These are phyloP conservation scores for Phialophora tarda DNA, from an alignment of 2,329 filamentous ascomycete species.

Conservation along the genomic window DNA sequence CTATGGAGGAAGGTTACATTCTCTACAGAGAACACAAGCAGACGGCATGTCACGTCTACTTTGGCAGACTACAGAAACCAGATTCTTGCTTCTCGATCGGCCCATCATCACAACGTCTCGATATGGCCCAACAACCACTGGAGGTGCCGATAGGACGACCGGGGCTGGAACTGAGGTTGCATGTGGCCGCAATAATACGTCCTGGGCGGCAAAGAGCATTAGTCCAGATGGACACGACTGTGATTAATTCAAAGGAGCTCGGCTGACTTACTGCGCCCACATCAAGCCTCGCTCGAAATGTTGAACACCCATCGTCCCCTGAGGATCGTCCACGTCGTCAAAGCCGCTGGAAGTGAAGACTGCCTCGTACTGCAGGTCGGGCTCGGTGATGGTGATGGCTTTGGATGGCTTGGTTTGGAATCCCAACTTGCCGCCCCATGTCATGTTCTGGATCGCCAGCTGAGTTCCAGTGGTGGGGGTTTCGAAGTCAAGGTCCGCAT, in stretches of 20 bases:
- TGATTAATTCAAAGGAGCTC: background rate
- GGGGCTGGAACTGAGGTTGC: constrained; percentile 46
- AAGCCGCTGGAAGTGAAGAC: constrained; percentile 27
- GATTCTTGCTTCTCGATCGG: background rate
- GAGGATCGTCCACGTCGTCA: constrained; percentile 23
- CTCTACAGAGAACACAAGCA: background rate
- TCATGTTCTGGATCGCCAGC: constrained; percentile 36
- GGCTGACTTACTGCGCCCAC: constrained; percentile 42
- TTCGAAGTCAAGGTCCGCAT: constrained; percentile 28
- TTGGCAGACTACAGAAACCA: background rate
- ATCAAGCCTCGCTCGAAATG: constrained; percentile 48
- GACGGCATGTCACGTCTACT: background rate
- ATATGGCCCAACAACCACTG: constrained; percentile 47
- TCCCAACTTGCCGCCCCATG: constrained; percentile 32
- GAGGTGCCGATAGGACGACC: constrained; percentile 45
- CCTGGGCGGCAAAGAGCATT: background rate
- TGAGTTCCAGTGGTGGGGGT: constrained; percentile 29
- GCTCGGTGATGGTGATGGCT: constrained; percentile 26
- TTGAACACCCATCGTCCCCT: constrained; percentile 43
- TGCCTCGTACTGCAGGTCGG: constrained; percentile 25
- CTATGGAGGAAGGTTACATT: background rate
- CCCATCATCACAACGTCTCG: constrained; percentile 37
- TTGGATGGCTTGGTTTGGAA: constrained; percentile 27
- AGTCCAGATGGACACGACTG: background rate
- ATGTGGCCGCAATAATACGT: constrained; percentile 46